Evolutionary conservation across 1,284 basidiomycete species (phyloP), one percentile per base, ranked within the genome.

Genomic region (Blastosporella zonata): DNA sequence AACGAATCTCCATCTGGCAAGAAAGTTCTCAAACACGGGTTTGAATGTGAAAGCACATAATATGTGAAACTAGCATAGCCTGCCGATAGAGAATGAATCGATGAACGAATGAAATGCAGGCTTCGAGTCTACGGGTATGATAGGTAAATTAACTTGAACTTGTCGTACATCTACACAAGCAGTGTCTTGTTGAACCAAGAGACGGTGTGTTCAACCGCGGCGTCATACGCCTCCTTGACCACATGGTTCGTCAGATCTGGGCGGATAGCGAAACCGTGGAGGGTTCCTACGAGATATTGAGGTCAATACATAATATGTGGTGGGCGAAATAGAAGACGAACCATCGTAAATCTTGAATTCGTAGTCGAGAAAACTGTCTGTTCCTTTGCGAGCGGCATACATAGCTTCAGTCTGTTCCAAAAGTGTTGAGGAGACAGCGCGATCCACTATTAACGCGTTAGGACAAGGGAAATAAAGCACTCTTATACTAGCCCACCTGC

Each of bases 271-370:
- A 46, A 53, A n/a, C 43, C 47, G 6, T 49, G 43, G 21, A 46
- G 4, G 9, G 47, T 52, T n/a, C 47, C 39, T 45, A 4, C 7
- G 10, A 13, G 28, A 22, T n/a, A n/a, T 33, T 27, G 13, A 28
- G 18, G 12, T 28, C 7, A 15, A 20, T n/a, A 25, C 12, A 28
- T 10, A 10, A 29, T 18, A 5, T 15, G 13, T 13, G 2, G 8
- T 21, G 23, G 6, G 17, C 21, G 18, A 13, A 35, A 6, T 2
- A 21, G 7, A 8, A 37, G 15, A 34, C 53, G 18, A 35, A 76
- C 82, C 81, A 64, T 76, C 73, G 61, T 82, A 83, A n/a, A 70
- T 67, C 37, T 64, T 67, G 57, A 83, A 79, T 58, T 82, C 77
- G 53, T 79, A 77, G 7, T 75, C 72, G 6, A 79, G 57, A 27